A percentile compares a stretch with the other conserved stretches of the same genome.
phyloP scores from a whole-genome alignment of 768 basidiomycete species.

The Lyophyllum atratum region DNA sequence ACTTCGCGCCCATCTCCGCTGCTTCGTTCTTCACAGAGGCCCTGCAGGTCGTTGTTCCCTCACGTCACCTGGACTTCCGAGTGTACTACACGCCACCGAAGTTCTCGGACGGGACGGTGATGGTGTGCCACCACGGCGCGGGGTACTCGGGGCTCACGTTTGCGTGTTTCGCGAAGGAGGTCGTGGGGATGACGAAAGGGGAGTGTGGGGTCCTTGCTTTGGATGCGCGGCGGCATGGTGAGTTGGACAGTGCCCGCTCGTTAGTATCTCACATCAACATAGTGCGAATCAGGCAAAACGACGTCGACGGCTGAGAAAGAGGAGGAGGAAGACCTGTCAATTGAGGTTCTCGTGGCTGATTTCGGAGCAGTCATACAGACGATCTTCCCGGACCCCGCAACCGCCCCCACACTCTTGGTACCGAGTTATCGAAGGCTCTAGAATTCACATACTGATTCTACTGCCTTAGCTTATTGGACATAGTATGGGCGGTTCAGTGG shows the following conservation, averaged over 20 bases:
- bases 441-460: neutral
- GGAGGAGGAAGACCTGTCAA: constrained; percentile 62
- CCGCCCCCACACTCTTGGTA: constrained; percentile 77
- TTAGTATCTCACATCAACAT: too few relatives aligned
- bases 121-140: constrained; percentile 95
- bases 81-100: constrained; percentile 83
- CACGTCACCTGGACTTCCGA: constrained; percentile 65
- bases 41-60: constrained; percentile 68
- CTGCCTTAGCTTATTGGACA: constrained; percentile 78
- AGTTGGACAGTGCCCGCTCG: constrained; percentile 18
- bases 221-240: constrained; percentile 90
- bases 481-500: constrained; percentile 95
- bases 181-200: constrained; percentile 57
- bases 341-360: constrained; percentile 73
- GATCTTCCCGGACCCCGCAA: constrained; percentile 64
- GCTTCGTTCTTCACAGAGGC: constrained; percentile 78
- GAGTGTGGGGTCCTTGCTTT: constrained; percentile 81
- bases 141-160: constrained; percentile 91
- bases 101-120: constrained; percentile 56
- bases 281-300: constrained; percentile 61
- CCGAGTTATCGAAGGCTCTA: constrained; percentile 21
- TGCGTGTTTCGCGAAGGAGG: constrained; percentile 86
- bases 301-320: constrained; percentile 37
- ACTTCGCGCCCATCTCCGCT: constrained; percentile 79
- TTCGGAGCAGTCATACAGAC: constrained; percentile 68